A percentile compares a stretch with the other conserved stretches of the same genome.
Conservation (phyloP, 352 stramenopile genomes). For the Blastocystis sp. region DNA sequence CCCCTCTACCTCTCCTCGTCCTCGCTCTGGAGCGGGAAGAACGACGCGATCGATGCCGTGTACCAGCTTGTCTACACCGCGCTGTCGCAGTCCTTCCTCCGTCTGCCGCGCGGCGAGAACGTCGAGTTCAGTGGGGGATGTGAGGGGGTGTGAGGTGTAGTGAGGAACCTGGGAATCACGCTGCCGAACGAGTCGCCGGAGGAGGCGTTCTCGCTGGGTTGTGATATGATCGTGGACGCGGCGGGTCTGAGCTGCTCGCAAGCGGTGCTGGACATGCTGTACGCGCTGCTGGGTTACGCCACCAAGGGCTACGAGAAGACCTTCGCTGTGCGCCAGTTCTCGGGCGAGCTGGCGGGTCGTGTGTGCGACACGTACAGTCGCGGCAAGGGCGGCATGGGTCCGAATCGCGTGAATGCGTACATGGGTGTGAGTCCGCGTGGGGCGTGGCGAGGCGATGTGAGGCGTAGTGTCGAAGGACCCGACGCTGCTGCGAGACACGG, state of each 20-base stretch:
- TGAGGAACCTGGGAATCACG: background rate
- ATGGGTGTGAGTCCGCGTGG: background rate
- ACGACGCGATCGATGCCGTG: background rate
- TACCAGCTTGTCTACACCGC: background rate
- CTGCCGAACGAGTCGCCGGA: background rate
- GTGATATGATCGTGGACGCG: background rate
- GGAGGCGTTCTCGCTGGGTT: background rate
- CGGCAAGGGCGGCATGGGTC: background rate
- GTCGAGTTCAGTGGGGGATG: background rate
- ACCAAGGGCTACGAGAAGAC: slow-evolving; percentile 4
- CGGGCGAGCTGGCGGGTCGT: background rate
- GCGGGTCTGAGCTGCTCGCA: background rate
- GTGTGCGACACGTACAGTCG: background rate
- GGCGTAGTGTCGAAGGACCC: slow-evolving; percentile 2
- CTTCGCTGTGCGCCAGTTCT: slow-evolving; percentile 42
- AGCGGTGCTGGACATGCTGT: background rate
- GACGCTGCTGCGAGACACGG: slow-evolving; percentile 8
- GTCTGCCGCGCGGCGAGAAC: slow-evolving; percentile 18
- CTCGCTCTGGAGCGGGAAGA: background rate
- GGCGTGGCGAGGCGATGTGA: background rate
- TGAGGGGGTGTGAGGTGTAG: background rate
- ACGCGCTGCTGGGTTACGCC: slow-evolving; percentile 3
- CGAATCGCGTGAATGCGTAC: slow-evolving; percentile 15
- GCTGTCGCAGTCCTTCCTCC: background rate
- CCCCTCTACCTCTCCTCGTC: slow-evolving; percentile 26